Base-by-base conservation (phyloP, 345 rosid genomes). In the Erysimum cheiranthoides region DNA sequence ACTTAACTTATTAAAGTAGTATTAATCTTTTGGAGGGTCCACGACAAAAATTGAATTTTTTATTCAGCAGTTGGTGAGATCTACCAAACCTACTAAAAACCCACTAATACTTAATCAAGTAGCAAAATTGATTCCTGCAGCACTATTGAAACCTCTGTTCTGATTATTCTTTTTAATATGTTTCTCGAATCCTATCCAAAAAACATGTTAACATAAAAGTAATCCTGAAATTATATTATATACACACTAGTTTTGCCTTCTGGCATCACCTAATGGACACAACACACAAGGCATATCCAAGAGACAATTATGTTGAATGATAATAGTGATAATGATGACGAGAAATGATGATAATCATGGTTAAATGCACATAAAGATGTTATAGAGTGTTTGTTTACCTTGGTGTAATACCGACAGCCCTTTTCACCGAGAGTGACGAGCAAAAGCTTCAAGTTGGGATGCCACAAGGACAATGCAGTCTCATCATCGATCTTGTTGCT, bases 341-440 rank as follows among this genome's bases (percentile, higher is more conserved):
- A 50, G 2, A 11, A 25, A 70, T 13, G 10, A 68, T 34, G 43
- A 18, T 32, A 9, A 25, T n/a, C 13, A 50, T 27, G 32, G 32
- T 62, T 62, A 53, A 30, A 72, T 28, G 62, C 54, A 61, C 14
- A 53, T 40, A 30, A 3, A 53, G 2, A 43, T n/a, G 60, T 63
- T 35, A 0, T 6, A 27, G 42, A 35, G 72, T 49, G 46, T 28
- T 61, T 12, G 8, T 6, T 63, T 73, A 79, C 82, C 79, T 79
- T 79, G 46, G 88, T 83, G 75, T 82, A 85, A 63, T 88, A 88
- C 59, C 81, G 76, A 54, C 90, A 87, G 8, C 96, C 90, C 63
- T 78, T 60, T 63, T 84, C 74, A 49, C 90, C 96, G 52, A 86
- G 87, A 6, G 93, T 84, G 52, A 90, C 89, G 21, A 88, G 57